These are phyloP conservation scores for Exidia glandulosa DNA, from an alignment of 768 basidiomycete species.

Conservation along the genomic window DNA sequence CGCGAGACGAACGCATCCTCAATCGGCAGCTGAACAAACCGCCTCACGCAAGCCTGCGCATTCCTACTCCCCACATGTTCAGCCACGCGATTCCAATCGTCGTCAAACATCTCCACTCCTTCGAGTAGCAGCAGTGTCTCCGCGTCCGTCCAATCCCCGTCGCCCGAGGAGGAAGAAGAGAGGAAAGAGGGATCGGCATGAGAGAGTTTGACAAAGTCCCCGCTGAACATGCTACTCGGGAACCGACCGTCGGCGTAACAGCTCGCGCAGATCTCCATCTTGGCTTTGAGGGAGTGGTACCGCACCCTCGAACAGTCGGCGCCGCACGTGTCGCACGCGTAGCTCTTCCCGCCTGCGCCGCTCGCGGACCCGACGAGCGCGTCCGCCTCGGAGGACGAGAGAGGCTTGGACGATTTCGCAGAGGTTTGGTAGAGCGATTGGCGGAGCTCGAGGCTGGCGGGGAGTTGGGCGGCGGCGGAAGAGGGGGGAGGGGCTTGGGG, in stretches of 20 bases:
- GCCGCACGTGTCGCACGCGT: constrained; percentile 89
- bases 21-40: constrained; percentile 92
- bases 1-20: constrained; percentile 85
- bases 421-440: constrained; percentile 83
- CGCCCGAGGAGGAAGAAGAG: too few species aligned
- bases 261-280: constrained; percentile 79
- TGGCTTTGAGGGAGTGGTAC: constrained; percentile 89
- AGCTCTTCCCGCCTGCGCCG: constrained; percentile 40
- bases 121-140: constrained; percentile 86
- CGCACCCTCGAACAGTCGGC: constrained; percentile 81
- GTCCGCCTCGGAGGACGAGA: constrained; percentile 59
- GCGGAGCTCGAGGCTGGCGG: constrained; percentile 76
- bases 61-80: constrained; percentile 88
- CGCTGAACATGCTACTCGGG: constrained; percentile 90
- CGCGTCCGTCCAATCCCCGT: constrained; percentile 81
- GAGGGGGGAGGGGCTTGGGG: constrained; percentile 27
- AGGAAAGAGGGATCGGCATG: too few species aligned
- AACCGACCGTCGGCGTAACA: constrained; percentile 97
- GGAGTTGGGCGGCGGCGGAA: constrained; percentile 33
- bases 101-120: constrained; percentile 95
- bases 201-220: constrained; percentile 88
- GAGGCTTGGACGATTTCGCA: constrained; percentile 64
- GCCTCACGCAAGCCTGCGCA: constrained; percentile 89
- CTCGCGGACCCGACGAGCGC: constrained; percentile 39
- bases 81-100: constrained; percentile 89